phyloP scores from a whole-genome alignment of 2,329 filamentous ascomycete genomes.

The Neocucurbitaria cava region DNA sequence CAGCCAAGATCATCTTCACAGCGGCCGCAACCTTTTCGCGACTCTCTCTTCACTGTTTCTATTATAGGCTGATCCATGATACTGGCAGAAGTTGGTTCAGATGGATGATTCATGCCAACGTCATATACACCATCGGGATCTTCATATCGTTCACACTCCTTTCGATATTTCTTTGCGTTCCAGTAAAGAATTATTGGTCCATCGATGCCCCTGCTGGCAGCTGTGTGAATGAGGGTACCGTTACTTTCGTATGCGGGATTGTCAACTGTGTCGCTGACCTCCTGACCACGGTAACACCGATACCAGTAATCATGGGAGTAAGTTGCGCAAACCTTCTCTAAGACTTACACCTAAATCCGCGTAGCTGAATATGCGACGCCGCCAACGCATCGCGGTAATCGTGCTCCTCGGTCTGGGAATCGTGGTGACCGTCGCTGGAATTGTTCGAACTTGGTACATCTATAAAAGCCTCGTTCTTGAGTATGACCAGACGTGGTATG shows the following conservation, averaged over 20 bases:
- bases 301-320: slow-evolving; percentile 51
- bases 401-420: slow-evolving; percentile 52
- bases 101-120: slow-evolving; percentile 49
- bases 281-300: slow-evolving; percentile 51
- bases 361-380: slow-evolving; percentile 51
- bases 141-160: slow-evolving; percentile 47
- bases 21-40: slow-evolving; percentile 53
- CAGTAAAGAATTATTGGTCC: slow-evolving; percentile 53
- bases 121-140: slow-evolving; percentile 47
- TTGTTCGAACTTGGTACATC: slow-evolving; percentile 54
- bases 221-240: slow-evolving; percentile 52
- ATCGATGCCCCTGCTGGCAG: slow-evolving; percentile 38
- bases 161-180: slow-evolving; percentile 52
- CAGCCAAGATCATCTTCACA: slow-evolving; percentile 52
- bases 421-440: slow-evolving; percentile 52
- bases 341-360: not conserved
- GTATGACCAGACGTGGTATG: slow-evolving; percentile 55
- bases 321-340: not conserved
- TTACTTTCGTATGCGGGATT: slow-evolving; percentile 50
- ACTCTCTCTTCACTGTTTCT: slow-evolving; percentile 55
- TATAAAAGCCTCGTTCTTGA: slow-evolving; percentile 50
- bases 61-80: slow-evolving; percentile 54
- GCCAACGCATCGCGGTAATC: slow-evolving; percentile 50
- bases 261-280: slow-evolving; percentile 54
- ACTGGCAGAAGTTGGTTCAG: slow-evolving; percentile 49